A percentile compares a stretch with the other conserved stretches of the same genome.
Conservation (phyloP, 768 basidiomycete species). For the Termitomyces sp. region DNA sequence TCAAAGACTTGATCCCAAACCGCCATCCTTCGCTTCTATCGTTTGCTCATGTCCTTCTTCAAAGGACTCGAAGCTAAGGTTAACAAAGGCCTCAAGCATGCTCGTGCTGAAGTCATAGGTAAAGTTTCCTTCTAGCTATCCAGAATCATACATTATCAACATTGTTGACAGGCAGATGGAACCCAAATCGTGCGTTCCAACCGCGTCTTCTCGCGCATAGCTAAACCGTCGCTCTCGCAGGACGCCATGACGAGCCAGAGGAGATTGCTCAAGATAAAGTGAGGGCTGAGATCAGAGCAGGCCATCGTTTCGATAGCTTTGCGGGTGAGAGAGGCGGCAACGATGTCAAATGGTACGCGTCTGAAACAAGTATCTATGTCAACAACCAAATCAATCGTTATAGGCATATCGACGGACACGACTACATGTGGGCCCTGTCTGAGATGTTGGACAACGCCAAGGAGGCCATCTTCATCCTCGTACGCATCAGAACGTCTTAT, state of each 20-base stretch:
- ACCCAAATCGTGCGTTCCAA: constrained; percentile 39
- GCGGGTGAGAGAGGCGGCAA: constrained; percentile 67
- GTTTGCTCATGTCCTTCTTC: background rate
- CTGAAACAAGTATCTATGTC: background rate
- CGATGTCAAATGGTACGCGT: constrained; percentile 69
- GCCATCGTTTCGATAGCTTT: constrained; percentile 85
- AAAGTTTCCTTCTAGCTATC: background rate
- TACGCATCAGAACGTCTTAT: constrained; percentile 18
- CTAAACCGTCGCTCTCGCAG: background rate
- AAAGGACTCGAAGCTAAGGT: constrained; percentile 12
- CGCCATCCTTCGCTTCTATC: background rate
- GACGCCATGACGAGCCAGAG: constrained; percentile 50
- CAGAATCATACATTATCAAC: background rate
- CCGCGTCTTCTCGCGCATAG: background rate
- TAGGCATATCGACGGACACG: constrained; percentile 91
- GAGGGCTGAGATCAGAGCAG: constrained; percentile 65
- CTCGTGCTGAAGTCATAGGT: constrained; percentile 34
- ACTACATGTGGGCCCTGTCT: constrained; percentile 94
- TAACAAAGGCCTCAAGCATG: constrained; percentile 32
- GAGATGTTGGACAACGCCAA: constrained; percentile 81
- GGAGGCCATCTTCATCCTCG: constrained; percentile 86
- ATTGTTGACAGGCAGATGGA: constrained; percentile 27
- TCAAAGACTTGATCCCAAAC: too few species aligned
- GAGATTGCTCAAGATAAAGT: constrained; percentile 69
- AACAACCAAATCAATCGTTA: background rate